These are phyloP conservation scores for Heritiera fomes DNA, from an alignment of 345 rosid species.

Conservation along the genomic window DNA sequence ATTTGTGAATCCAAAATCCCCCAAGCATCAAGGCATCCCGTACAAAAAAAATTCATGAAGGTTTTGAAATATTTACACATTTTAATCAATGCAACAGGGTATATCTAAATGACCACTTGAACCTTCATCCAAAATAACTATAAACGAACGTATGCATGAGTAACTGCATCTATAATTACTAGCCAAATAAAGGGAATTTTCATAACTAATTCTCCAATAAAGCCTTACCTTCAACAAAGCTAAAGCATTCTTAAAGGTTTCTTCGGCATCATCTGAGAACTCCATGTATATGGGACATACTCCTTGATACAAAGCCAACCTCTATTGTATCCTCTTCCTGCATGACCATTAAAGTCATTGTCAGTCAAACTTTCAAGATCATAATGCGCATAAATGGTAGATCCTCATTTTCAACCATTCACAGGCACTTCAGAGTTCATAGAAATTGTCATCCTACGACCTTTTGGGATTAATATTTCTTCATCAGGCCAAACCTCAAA, in stretches of 20 bases:
- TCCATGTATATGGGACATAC: too few relatives aligned
- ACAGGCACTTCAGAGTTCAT: not conserved
- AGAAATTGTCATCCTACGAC: not conserved
- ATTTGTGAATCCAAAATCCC: too few relatives aligned
- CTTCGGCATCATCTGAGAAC: slow-evolving; percentile 88
- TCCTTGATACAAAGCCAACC: too few relatives aligned
- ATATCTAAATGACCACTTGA: too few relatives aligned
- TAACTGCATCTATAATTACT: not conserved
- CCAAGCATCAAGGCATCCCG: too few relatives aligned
- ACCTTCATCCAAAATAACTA: too few relatives aligned
- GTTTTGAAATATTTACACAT: too few relatives aligned
- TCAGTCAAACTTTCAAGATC: not conserved
- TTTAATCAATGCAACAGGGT: too few relatives aligned
- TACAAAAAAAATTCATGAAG: too few relatives aligned
- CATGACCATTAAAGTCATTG: too few relatives aligned
- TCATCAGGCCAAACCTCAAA: not conserved
- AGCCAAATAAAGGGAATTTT: not conserved
- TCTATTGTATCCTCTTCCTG: too few relatives aligned
- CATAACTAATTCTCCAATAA: not conserved
- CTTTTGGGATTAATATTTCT: not conserved
- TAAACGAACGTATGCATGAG: too few relatives aligned
- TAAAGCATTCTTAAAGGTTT: slow-evolving; percentile 76
- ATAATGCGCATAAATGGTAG: not conserved
- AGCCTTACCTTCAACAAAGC: slow-evolving; percentile 62
- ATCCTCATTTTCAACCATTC: not conserved